A percentile compares a stretch with the other conserved stretches of the same genome.
These are phyloP conservation scores for Skeletonema grethae DNA, from an alignment of 108 stramenopile genomes.

Conservation along the genomic window DNA sequence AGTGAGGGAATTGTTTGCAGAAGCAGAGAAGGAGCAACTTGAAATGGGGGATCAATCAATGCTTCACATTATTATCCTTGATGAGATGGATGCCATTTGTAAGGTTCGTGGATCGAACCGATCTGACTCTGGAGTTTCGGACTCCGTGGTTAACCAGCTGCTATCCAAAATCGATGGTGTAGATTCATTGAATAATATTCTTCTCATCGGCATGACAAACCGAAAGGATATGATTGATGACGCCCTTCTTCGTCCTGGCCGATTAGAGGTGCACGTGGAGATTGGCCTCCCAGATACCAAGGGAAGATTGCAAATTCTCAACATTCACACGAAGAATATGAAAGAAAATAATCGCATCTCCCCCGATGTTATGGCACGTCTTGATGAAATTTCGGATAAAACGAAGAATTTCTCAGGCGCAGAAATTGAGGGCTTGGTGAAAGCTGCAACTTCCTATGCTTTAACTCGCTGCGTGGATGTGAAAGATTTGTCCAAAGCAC, in stretches of 20 bases:
- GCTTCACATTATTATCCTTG: constrained; percentile 99
- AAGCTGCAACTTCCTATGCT: constrained; percentile 96
- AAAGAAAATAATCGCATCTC: constrained; percentile 83
- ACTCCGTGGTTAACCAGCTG: constrained; percentile 99
- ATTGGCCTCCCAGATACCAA: constrained; percentile 95
- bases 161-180: constrained; percentile 99
- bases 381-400: constrained; percentile 82
- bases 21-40: constrained; percentile 91
- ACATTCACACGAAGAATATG: constrained; percentile 96
- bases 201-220: constrained; percentile 99
- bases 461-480: constrained; percentile 89
- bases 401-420: constrained; percentile 99
- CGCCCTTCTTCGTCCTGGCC: constrained; percentile 97
- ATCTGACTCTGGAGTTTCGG: constrained; percentile 95
- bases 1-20: constrained; percentile 95
- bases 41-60: constrained; percentile 93
- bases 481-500: constrained; percentile 90
- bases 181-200: constrained; percentile 97
- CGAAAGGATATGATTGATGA: constrained; percentile 99
- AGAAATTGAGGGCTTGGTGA: constrained; percentile 97
- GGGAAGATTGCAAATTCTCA: constrained; percentile 95
- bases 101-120: constrained; percentile 91
- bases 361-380: constrained; percentile 73
- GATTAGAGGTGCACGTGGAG: constrained; percentile 98
- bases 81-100: constrained; percentile 99